Evolutionary conservation across 495 filamentous ascomycete species (phyloP).

Genomic region (Lichina pygmaea): DNA sequence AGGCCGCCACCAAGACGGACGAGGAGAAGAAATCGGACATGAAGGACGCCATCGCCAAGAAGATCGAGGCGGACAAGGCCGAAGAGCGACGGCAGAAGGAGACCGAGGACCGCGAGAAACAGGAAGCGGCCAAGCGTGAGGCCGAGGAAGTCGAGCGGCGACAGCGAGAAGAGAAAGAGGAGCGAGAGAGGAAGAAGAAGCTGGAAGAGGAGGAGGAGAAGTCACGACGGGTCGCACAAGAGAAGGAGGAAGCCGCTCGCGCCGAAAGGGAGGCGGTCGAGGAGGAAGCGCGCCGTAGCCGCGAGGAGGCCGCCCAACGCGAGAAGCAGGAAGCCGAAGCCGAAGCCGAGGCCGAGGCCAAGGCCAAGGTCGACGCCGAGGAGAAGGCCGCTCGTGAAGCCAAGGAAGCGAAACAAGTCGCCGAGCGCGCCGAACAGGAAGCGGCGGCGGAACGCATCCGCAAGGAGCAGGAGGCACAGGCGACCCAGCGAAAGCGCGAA

Average conservation of each 20-base stretch:
- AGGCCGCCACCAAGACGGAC: conserved; percentile 28
- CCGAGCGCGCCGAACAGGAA: too few relatives aligned
- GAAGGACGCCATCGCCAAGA: conserved; percentile 35
- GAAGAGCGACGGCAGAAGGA: conserved; percentile 23
- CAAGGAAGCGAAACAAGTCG: conserved; percentile 10
- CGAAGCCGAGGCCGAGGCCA: conserved; percentile 9
- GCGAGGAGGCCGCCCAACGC: conserved; percentile 1
- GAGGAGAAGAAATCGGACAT: conserved; percentile 46
- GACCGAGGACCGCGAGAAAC: conserved; percentile 16
- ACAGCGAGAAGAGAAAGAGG: conserved; percentile 17
- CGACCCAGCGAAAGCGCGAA: background rate
- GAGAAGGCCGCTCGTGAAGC: conserved; percentile 16
- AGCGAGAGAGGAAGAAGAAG: conserved; percentile 20
- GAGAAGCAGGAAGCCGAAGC: conserved; percentile 5
- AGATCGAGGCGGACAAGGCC: conserved; percentile 26
- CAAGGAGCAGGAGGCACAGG: conserved; percentile 5
- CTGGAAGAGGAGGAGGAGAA: conserved; percentile 3
- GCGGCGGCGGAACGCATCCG: too few relatives aligned
- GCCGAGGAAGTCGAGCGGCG: conserved; percentile 7
- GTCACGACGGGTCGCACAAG: conserved; percentile 13
- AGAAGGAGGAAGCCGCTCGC: conserved; percentile 11
- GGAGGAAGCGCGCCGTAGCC: conserved; percentile 10
- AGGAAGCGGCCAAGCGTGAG: conserved; percentile 7
- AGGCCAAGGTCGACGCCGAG: conserved; percentile 15
- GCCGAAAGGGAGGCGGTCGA: conserved; percentile 17